These are phyloP conservation scores for Colletotrichum sp. DNA, from an alignment of 2,329 filamentous ascomycete species.

Conservation along the genomic window DNA sequence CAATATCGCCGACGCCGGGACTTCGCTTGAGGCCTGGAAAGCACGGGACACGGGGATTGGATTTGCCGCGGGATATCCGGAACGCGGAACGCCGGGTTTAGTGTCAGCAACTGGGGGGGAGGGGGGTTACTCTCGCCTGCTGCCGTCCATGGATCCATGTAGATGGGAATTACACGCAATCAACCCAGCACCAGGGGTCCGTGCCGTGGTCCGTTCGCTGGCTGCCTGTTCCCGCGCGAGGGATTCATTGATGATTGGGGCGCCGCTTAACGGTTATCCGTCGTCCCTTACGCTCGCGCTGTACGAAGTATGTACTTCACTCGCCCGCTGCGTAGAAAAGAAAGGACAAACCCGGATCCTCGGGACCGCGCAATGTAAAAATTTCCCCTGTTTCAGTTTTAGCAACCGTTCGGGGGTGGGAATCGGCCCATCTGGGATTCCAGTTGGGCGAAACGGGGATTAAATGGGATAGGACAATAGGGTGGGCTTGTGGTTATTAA, in stretches of 20 bases:
- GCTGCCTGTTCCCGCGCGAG: background rate
- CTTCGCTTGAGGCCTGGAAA: background rate
- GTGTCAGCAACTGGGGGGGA: background rate
- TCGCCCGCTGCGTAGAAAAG: background rate
- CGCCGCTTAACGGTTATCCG: background rate
- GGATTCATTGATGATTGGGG: background rate
- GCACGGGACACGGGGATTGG: background rate
- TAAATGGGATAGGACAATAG: background rate
- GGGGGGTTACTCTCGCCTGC: background rate
- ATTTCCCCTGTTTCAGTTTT: slow-evolving; percentile 12
- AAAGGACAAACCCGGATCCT: background rate
- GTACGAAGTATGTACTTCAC: background rate
- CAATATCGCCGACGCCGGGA: background rate
- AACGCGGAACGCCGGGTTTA: background rate
- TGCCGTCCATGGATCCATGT: background rate
- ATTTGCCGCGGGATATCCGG: background rate
- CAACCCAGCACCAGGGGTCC: background rate
- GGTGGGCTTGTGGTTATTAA: background rate
- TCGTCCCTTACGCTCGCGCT: too few species aligned
- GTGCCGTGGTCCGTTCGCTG: background rate
- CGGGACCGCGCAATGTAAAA: background rate
- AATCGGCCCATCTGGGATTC: background rate
- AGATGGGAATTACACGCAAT: background rate
- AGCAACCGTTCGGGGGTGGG: background rate
- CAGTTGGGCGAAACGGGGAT: background rate